Evolutionary conservation across 2,329 filamentous ascomycete species (phyloP).

Genomic region (Cylindrodendrum hubeiense): DNA sequence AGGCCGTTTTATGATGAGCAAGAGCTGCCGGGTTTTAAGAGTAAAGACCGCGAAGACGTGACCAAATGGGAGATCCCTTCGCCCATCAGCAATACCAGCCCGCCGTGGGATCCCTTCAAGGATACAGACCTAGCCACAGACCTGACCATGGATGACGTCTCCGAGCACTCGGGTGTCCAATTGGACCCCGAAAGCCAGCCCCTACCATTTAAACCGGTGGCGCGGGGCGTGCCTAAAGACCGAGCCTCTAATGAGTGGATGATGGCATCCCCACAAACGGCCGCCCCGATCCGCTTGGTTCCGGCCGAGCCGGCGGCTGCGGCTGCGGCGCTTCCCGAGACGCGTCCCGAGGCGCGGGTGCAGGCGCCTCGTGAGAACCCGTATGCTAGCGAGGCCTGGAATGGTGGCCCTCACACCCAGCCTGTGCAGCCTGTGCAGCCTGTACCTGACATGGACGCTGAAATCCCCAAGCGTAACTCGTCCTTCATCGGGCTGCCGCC

Average conservation of each 20-base stretch:
- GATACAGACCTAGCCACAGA: slow-evolving; percentile 26
- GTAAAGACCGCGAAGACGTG: slow-evolving; percentile 34
- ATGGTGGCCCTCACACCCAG: slow-evolving; percentile 24
- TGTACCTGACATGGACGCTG: slow-evolving; percentile 25
- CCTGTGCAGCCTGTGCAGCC: slow-evolving; percentile 8
- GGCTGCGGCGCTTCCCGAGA: slow-evolving; percentile 18
- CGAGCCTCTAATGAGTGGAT: slow-evolving; percentile 25
- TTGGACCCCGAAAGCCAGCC: slow-evolving; percentile 10
- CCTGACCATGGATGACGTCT: slow-evolving; percentile 19
- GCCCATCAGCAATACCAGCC: slow-evolving; percentile 30
- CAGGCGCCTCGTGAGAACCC: slow-evolving; percentile 19
- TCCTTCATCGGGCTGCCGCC: slow-evolving; percentile 71
- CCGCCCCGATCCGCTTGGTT: slow-evolving; percentile 39
- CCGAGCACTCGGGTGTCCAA: slow-evolving; percentile 26
- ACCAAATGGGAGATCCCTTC: slow-evolving; percentile 39
- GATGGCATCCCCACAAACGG: slow-evolving; percentile 20
- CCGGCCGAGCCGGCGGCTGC: slow-evolving; percentile 29
- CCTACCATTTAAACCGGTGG: slow-evolving; percentile 11
- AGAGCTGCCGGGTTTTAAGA: slow-evolving; percentile 20
- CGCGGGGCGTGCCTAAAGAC: slow-evolving; percentile 22
- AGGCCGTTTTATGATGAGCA: slow-evolving; percentile 17
- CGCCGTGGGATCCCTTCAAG: slow-evolving; percentile 41
- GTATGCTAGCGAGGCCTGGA: slow-evolving; percentile 16
- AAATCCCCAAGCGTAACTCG: slow-evolving; percentile 55
- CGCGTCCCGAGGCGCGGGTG: slow-evolving; percentile 10